phyloP scores from a whole-genome alignment of 2,329 filamentous ascomycete species.

The Camillea tinctor region DNA sequence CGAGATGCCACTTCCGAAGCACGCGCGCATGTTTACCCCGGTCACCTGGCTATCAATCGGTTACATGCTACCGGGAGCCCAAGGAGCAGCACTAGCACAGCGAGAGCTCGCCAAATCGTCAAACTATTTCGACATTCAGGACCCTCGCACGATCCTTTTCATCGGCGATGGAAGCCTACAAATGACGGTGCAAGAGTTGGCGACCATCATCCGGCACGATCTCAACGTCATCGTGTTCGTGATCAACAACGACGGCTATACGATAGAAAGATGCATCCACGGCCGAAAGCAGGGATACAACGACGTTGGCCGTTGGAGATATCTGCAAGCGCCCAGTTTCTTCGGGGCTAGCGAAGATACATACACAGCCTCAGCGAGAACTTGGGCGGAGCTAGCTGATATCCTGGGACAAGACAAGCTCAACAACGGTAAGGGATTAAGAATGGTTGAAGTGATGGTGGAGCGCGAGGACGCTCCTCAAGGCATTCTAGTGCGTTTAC shows the following conservation, averaged over 20 bases:
- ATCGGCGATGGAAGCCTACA: conserved; percentile 66
- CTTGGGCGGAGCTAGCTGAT: conserved; percentile 44
- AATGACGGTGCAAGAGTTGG: conserved; percentile 65
- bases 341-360: conserved; percentile 45
- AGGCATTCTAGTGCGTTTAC: conserved; percentile 7
- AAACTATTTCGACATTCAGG: conserved; percentile 29
- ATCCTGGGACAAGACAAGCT: conserved; percentile 28
- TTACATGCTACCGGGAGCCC: conserved; percentile 57
- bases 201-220: conserved; percentile 57
- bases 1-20: conserved; percentile 47
- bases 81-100: conserved; percentile 55
- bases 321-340: conserved; percentile 46
- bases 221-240: conserved; percentile 51
- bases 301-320: conserved; percentile 52
- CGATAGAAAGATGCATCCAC: conserved; percentile 58
- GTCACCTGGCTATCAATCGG: conserved; percentile 61
- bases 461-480: conserved; percentile 32
- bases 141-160: conserved; percentile 52
- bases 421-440: conserved; percentile 23
- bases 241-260: conserved; percentile 60
- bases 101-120: conserved; percentile 39
- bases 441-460: conserved; percentile 35
- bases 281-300: conserved; percentile 54
- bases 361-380: conserved; percentile 40
- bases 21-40: conserved; percentile 46